Evolutionary conservation across 495 filamentous ascomycete species (phyloP).

Genomic region (Friedmanniomyces endolithicus): DNA sequence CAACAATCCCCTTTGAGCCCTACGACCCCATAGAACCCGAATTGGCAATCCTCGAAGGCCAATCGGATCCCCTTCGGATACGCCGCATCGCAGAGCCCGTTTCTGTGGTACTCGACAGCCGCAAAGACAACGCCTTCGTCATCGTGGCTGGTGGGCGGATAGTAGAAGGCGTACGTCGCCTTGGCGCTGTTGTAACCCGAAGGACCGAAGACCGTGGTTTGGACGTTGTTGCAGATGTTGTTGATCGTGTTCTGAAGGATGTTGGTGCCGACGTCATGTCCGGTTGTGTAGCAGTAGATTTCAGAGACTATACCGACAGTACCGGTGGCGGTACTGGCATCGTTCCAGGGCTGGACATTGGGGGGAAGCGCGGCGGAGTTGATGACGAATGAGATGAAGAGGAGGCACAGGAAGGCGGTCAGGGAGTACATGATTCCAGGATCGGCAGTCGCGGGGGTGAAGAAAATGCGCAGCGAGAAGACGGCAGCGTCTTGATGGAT

Average conservation of each 20-base stretch:
- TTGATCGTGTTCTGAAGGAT: background rate
- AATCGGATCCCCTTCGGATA: background rate
- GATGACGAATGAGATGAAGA: background rate
- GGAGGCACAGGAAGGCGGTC: background rate
- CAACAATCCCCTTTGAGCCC: background rate
- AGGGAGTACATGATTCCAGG: background rate
- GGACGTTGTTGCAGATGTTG: background rate
- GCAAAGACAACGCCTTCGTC: background rate
- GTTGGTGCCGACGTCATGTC: background rate
- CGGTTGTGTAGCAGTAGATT: background rate
- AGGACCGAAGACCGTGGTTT: background rate
- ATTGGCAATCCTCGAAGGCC: background rate
- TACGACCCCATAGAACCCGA: background rate
- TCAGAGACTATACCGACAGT: background rate
- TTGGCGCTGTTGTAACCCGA: background rate
- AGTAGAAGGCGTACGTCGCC: background rate
- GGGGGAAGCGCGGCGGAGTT: background rate
- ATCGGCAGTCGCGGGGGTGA: background rate
- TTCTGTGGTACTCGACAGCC: background rate
- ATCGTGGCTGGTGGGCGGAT: background rate
- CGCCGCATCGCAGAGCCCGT: background rate
- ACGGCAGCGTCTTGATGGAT: too few species aligned
- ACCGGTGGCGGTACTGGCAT: background rate
- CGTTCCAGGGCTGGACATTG: background rate
- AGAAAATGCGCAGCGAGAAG: too few species aligned